phyloP scores from a whole-genome alignment of 2,329 filamentous ascomycete species.

The Knufia petricola region DNA sequence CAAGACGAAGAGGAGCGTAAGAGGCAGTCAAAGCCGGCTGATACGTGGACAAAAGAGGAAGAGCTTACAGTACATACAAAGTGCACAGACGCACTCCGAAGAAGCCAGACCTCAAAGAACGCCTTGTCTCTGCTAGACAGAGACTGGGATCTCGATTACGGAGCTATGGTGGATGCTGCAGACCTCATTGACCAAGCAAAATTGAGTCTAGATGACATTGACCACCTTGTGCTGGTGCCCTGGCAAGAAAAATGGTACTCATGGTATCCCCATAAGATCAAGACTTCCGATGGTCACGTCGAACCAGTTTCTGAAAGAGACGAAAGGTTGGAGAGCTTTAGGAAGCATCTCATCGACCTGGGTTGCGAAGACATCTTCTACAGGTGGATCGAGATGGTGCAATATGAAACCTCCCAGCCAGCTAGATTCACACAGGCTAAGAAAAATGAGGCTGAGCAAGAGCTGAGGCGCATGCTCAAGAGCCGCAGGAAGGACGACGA shows the following conservation, averaged over 20 bases:
- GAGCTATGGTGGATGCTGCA: constrained; percentile 65
- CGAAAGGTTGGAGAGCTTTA: constrained; percentile 70
- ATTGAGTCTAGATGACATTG: constrained; percentile 55
- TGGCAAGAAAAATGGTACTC: constrained; percentile 57
- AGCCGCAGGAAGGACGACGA: constrained; percentile 74
- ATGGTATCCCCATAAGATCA: constrained; percentile 44
- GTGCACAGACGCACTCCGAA: constrained; percentile 60
- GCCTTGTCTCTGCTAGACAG: constrained; percentile 78
- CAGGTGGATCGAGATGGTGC: constrained; percentile 84
- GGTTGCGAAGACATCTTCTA: constrained; percentile 87
- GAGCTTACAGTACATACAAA: constrained; percentile 43
- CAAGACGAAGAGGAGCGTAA: neutral
- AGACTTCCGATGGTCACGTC: constrained; percentile 26
- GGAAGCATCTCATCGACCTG: constrained; percentile 61
- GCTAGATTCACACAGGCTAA: constrained; percentile 68
- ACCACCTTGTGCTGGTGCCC: constrained; percentile 56
- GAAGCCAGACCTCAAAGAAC: constrained; percentile 64
- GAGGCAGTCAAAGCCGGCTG: constrained; percentile 27
- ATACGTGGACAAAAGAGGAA: constrained; percentile 37
- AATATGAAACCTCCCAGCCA: constrained; percentile 71
- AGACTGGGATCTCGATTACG: constrained; percentile 82
- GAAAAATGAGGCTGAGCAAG: constrained; percentile 61
- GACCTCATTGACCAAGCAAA: constrained; percentile 50
- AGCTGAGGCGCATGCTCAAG: constrained; percentile 67
- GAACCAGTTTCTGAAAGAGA: constrained; percentile 46